Evolutionary conservation across 164 flowering plant species (phyloP).

Genomic region (Magnolia officinalis): DNA sequence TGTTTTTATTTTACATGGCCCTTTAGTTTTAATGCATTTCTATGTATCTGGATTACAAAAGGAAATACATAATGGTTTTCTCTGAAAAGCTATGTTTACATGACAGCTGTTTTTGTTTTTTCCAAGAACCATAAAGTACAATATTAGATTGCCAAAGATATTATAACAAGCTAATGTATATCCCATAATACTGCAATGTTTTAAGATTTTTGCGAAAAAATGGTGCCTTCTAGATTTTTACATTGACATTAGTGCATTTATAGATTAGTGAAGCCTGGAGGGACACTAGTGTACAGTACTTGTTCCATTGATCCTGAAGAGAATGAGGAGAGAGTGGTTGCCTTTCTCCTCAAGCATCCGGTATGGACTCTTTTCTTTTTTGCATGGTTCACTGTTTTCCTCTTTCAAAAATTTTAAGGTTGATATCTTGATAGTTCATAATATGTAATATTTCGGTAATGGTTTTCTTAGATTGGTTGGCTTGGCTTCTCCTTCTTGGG

Average conservation of each 20-base stretch:
- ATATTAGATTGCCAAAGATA: too few relatives aligned
- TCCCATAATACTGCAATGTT: neutral
- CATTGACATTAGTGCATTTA: neutral
- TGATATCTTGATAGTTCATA: neutral
- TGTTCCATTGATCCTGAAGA: constrained; percentile 96
- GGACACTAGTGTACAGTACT: constrained; percentile 82
- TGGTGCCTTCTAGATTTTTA: neutral
- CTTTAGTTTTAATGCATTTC: too few relatives aligned
- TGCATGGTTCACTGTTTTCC: too few relatives aligned
- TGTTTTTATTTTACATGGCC: too few relatives aligned
- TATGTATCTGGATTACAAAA: too few relatives aligned
- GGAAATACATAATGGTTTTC: neutral
- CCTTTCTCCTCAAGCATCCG: constrained; percentile 73
- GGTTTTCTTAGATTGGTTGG: neutral
- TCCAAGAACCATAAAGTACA: too few relatives aligned
- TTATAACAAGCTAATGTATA: too few relatives aligned
- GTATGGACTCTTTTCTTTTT: constrained; percentile 31
- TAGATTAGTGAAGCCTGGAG: constrained; percentile 85
- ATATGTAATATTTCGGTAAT: neutral
- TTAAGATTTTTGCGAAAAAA: neutral
- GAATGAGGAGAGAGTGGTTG: constrained; percentile 75
- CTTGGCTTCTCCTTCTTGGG: neutral
- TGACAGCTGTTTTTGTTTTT: too few relatives aligned
- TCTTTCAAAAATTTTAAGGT: neutral
- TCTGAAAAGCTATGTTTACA: too few relatives aligned